Conservation (phyloP, 2,329 filamentous ascomycete species). For the Stachybotrys echinatus region DNA sequence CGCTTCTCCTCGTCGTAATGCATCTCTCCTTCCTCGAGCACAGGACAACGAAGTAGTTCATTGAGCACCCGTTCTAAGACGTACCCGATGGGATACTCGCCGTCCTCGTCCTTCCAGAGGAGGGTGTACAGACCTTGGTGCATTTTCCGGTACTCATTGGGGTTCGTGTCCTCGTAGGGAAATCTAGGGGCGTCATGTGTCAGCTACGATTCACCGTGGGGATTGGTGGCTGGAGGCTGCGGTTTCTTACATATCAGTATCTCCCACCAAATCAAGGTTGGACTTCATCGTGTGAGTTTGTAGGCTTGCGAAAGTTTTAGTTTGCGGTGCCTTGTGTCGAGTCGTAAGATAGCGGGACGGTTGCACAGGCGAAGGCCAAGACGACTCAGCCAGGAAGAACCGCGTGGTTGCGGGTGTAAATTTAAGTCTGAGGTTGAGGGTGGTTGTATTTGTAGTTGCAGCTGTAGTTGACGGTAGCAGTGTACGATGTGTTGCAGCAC, state of each 20-base stretch:
- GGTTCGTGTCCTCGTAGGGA: conserved; percentile 64
- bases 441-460: no score
- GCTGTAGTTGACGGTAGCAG: no score
- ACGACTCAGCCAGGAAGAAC: no score
- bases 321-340: no score
- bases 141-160: conserved; percentile 47
- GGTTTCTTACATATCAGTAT: conserved; percentile 16
- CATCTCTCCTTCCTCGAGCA: conserved; percentile 51
- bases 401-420: no score
- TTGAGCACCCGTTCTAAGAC: conserved; percentile 46
- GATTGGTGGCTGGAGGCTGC: background rate
- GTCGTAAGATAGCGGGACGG: no score
- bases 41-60: conserved; percentile 42
- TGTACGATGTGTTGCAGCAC: no score
- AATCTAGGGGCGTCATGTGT: conserved; percentile 50
- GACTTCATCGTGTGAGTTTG: conserved; percentile 5
- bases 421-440: no score
- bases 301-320: background rate
- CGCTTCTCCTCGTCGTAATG: conserved; percentile 52
- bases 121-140: conserved; percentile 62
- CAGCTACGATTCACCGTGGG: background rate
- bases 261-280: conserved; percentile 17
- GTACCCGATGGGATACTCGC: conserved; percentile 60
- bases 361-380: no score
- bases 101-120: conserved; percentile 56